phyloP scores from a whole-genome alignment of 306 rosid genomes.

The Rosa lucieae region DNA sequence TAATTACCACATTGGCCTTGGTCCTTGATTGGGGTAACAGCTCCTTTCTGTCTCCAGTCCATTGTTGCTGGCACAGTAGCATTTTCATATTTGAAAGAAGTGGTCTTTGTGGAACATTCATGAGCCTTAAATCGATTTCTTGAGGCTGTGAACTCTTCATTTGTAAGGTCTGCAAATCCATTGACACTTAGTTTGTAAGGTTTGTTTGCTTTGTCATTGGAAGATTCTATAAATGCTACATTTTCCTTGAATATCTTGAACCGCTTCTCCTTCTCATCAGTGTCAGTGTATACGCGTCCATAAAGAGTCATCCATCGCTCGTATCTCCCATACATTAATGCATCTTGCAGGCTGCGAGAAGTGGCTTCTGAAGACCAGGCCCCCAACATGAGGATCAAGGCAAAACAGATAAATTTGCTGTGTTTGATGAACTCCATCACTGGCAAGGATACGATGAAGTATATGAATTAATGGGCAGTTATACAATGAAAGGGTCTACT shows the following conservation, averaged over 20 bases:
- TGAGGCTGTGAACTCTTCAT: background rate
- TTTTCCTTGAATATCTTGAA: background rate
- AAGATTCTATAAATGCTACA: background rate
- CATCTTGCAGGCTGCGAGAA: background rate
- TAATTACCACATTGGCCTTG: conserved; percentile 2
- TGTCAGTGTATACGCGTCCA: background rate
- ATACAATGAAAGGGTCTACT: background rate
- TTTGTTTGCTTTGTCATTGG: background rate
- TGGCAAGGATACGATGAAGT: background rate
- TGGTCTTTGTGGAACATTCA: background rate
- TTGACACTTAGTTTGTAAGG: background rate
- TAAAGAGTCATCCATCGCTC: background rate
- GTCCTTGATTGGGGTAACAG: background rate
- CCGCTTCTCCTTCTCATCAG: background rate
- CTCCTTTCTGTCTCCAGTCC: background rate
- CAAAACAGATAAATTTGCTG: background rate
- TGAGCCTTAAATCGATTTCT: background rate
- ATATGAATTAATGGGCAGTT: background rate
- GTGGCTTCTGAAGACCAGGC: background rate
- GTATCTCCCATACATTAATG: background rate
- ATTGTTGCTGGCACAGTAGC: background rate
- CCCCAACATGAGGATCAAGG: background rate
- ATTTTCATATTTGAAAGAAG: background rate
- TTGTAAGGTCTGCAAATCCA: background rate
- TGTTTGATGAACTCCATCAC: background rate